A percentile compares a stretch with the other conserved stretches of the same genome.
Conservation (phyloP, 2,329 filamentous ascomycete species). For the Colletotrichum chlorophyti region DNA sequence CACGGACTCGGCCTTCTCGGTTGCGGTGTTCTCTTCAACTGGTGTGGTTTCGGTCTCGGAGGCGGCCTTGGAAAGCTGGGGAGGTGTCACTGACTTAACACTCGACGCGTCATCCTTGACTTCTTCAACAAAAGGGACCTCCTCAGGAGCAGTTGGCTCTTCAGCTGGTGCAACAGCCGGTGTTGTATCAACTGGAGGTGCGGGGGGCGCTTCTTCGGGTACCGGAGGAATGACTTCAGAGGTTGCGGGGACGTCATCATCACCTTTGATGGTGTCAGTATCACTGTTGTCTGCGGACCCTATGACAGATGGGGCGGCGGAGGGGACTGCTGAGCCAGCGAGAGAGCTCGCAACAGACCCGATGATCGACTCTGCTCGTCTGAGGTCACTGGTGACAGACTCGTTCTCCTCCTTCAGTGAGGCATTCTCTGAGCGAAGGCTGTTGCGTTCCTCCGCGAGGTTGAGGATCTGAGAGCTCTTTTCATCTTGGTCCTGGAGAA, state of each 20-base stretch:
- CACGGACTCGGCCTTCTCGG: slow-evolving; percentile 8
- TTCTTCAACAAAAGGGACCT: neutral
- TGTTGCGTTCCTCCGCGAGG: slow-evolving; percentile 21
- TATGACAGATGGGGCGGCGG: neutral
- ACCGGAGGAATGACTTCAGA: too few relatives aligned
- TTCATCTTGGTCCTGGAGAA: slow-evolving; percentile 29
- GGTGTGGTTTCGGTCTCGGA: slow-evolving; percentile 1
- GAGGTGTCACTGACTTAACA: neutral
- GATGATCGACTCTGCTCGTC: slow-evolving; percentile 22
- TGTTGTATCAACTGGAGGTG: neutral
- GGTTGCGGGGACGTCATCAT: slow-evolving; percentile 12
- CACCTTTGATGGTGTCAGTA: slow-evolving; percentile 21
- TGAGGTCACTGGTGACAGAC: slow-evolving; percentile 22
- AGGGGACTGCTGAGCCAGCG: neutral
- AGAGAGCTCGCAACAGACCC: slow-evolving; percentile 12
- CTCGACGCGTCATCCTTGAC: slow-evolving; percentile 12
- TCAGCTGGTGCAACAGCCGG: too few relatives aligned
- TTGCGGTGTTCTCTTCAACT: neutral
- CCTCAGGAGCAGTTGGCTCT: neutral
- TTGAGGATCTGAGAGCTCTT: slow-evolving; percentile 23
- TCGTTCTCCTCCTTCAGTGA: slow-evolving; percentile 28
- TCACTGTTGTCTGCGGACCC: slow-evolving; percentile 6
- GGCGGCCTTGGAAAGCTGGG: neutral
- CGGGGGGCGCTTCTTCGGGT: neutral
- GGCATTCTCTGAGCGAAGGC: slow-evolving; percentile 17